Evolutionary conservation across 345 rosid genomes (phyloP).

Genomic region (Linum usitatissimum): DNA sequence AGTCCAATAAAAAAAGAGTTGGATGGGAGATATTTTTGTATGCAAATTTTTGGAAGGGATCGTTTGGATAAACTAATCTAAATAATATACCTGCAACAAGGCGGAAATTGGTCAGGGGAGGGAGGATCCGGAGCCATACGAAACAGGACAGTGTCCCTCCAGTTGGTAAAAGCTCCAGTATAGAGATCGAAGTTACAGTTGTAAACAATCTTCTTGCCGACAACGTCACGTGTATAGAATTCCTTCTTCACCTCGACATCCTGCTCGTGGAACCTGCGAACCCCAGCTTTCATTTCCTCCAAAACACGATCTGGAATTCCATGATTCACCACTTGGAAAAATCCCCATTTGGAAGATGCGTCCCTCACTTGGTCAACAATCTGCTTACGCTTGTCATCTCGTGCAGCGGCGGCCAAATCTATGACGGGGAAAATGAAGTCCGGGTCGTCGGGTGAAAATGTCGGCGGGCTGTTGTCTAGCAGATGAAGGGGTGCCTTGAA

Average conservation of each 20-base stretch:
- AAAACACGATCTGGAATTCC: background rate
- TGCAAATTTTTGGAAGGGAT: no score
- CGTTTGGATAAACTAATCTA: no score
- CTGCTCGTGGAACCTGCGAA: background rate
- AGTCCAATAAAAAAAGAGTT: no score
- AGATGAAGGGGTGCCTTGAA: background rate
- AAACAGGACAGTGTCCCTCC: background rate
- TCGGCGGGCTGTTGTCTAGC: background rate
- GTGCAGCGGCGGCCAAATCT: conserved; percentile 3
- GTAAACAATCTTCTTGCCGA: background rate
- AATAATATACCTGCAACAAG: background rate
- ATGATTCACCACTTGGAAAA: background rate
- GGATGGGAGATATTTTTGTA: no score
- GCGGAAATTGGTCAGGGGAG: background rate
- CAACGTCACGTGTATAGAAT: background rate
- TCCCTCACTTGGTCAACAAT: background rate
- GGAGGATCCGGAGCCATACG: background rate
- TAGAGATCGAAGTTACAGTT: background rate
- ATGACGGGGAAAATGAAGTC: conserved; percentile 5
- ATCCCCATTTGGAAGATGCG: background rate
- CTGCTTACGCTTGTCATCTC: background rate
- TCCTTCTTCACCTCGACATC: background rate
- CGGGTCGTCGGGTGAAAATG: background rate
- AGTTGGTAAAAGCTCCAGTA: background rate
- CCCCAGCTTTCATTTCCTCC: background rate